Conservation (phyloP, 1,284 basidiomycete species). For the Melanopsichium pennsylvanicum region DNA sequence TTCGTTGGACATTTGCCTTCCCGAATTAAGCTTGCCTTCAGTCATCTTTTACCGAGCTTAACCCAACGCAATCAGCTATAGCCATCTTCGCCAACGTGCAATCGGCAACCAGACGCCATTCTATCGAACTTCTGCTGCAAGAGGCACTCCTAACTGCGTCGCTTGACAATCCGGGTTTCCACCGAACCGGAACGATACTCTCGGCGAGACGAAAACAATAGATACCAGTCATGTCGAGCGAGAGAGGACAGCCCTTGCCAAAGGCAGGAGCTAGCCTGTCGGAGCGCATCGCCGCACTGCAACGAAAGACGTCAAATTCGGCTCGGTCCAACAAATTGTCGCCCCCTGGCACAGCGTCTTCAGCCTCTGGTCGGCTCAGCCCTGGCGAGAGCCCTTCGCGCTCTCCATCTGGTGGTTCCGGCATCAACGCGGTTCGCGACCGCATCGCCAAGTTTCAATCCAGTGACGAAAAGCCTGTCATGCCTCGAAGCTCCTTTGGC, state of each 20-base stretch:
- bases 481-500: slow-evolving; percentile 58
- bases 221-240: slow-evolving; percentile 34
- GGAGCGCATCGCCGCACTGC: slow-evolving; percentile 58
- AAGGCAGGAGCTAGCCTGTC: slow-evolving; percentile 50
- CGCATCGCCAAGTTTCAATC: slow-evolving; percentile 58
- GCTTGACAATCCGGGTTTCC: too few species aligned
- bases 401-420: slow-evolving; percentile 29
- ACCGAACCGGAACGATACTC: too few species aligned
- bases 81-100: too few species aligned
- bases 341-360: slow-evolving; percentile 12
- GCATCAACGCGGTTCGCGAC: slow-evolving; percentile 45
- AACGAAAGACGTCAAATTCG: slow-evolving; percentile 49
- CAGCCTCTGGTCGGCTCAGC: slow-evolving; percentile 27
- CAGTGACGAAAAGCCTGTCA: slow-evolving; percentile 47
- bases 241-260: slow-evolving; percentile 27
- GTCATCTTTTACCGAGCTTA: too few species aligned
- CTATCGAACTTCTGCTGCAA: too few species aligned
- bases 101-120: too few species aligned
- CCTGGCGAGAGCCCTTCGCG: slow-evolving; percentile 39
- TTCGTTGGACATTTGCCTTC: too few species aligned
- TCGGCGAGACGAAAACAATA: too few species aligned
- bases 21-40: too few species aligned
- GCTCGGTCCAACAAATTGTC: slow-evolving; percentile 28
- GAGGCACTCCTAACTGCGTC: too few species aligned
- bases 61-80: too few species aligned